Percentiles rank a stretch among this genome's conserved stretches.
Conservation (phyloP, 306 rosid genomes). For the Pueraria montana region DNA sequence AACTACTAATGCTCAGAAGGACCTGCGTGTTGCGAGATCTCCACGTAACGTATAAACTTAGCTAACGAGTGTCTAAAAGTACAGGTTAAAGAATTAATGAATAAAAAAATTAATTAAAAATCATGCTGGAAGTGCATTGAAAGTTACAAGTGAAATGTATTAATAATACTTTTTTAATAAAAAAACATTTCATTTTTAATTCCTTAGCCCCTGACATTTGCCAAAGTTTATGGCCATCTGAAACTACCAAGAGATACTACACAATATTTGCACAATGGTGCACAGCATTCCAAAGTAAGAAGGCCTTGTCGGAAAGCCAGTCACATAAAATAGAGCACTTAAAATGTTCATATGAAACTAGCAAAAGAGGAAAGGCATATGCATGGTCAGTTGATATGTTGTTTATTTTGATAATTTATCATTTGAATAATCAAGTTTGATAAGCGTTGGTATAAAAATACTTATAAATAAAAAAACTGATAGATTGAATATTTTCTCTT, state of each 20-base stretch:
- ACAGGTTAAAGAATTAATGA: background rate
- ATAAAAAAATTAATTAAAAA: background rate
- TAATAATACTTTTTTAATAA: background rate
- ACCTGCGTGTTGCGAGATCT: background rate
- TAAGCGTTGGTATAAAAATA: background rate
- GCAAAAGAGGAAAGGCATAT: background rate
- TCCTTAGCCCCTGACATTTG: background rate
- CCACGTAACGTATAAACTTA: background rate
- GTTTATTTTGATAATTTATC: slow-evolving; percentile 29
- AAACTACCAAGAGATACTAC: slow-evolving; percentile 6
- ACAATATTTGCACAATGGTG: slow-evolving; percentile 7
- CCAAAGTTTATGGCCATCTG: background rate
- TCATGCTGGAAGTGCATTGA: background rate
- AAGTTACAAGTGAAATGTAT: background rate
- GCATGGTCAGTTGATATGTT: background rate
- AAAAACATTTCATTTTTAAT: background rate
- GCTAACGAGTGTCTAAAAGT: background rate
- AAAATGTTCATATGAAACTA: slow-evolving; percentile 19
- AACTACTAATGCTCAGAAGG: background rate
- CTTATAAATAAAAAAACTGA: background rate
- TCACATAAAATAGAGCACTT: background rate
- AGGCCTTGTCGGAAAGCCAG: background rate
- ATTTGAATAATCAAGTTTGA: background rate
- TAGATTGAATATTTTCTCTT: background rate
- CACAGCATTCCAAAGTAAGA: slow-evolving; percentile 22